Conservation (phyloP, 495 filamentous ascomycete species). For the Neurospora cerealis region DNA sequence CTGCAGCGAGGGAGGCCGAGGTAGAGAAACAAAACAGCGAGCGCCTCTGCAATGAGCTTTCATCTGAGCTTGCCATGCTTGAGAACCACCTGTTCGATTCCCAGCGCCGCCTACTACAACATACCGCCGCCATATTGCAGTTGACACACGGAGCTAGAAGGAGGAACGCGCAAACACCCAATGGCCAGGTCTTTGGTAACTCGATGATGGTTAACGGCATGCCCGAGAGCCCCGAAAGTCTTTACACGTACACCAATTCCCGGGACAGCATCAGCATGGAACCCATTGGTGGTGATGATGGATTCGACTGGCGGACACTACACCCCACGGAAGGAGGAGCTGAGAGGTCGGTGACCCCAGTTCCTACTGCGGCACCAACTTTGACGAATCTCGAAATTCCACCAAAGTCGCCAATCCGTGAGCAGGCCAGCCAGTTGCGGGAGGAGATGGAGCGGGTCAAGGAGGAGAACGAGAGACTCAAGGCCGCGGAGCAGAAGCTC, state of each 20-base stretch:
- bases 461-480: conserved; percentile 23
- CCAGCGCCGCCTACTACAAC: conserved; percentile 65
- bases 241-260: conserved; percentile 48
- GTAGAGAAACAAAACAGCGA: conserved; percentile 65
- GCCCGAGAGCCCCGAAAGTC: conserved; percentile 59
- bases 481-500: conserved; percentile 4
- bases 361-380: background rate
- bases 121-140: conserved; percentile 85
- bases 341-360: conserved; percentile 52
- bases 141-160: conserved; percentile 57
- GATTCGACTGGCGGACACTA: conserved; percentile 45
- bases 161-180: conserved; percentile 14
- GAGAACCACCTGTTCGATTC: conserved; percentile 64
- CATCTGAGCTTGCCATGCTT: conserved; percentile 65
- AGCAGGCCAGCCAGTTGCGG: conserved; percentile 31
- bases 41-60: conserved; percentile 76
- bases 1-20: conserved; percentile 49
- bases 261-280: conserved; percentile 42
- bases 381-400: conserved; percentile 28
- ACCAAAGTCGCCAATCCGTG: conserved; percentile 34
- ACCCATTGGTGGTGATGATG: conserved; percentile 36
- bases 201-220: conserved; percentile 36
- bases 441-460: conserved; percentile 29
- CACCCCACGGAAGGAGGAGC: background rate
- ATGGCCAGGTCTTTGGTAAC: conserved; percentile 8